Evolutionary conservation across 805 yeast species (phyloP), one percentile per base, ranked within the genome.

Genomic region (Lipomyces anomalus): DNA sequence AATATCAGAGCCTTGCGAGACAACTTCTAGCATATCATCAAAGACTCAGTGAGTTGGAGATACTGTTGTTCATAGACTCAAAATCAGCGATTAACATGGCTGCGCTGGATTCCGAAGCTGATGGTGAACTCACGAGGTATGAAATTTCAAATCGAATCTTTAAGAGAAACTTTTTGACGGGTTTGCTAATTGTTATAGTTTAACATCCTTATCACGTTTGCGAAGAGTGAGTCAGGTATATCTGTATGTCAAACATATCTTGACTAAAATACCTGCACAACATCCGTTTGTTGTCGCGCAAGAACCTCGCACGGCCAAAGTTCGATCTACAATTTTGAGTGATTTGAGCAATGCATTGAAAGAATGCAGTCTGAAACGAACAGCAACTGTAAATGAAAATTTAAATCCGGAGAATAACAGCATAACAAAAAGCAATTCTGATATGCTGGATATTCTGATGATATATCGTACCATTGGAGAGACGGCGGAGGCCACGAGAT

Each of bases 11-110:
- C 22, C 41, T 47, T n/a, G 57, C 59, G n/a, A 40, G 55, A n/a
- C 23, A 30, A 6, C 33, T 59, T 26, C 7, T 60, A n/a, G 9
- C 34, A 32, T 50, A 42, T 38, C 34, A 53, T 6, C 57, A 48
- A 24, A 38, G 52, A 20, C 35, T 59, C n/a, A 32, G 39, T n/a
- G 50, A 53, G 21, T 40, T 60, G 29, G 62, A 59, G 26, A 28
- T 32, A 6, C 35, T 38, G 9, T 29, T 50, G 17, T 18, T 35
- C 35, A 30, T 40, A 6, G 16, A 29, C 7, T 4, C 26, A 34
- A 42, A 43, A 34, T 39, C 16, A 47, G 22, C 47, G 38, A 32
- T 26, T 40, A 18, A 33, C 48, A 13, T 24, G 29, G n/a, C 43
- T 46, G 18, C 33, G 56, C 20, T 16, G 11, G 40, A 22, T 35